A percentile compares a stretch with the other conserved stretches of the same genome.
Conservation (phyloP, 345 rosid species). For the Triadica sebifera region DNA sequence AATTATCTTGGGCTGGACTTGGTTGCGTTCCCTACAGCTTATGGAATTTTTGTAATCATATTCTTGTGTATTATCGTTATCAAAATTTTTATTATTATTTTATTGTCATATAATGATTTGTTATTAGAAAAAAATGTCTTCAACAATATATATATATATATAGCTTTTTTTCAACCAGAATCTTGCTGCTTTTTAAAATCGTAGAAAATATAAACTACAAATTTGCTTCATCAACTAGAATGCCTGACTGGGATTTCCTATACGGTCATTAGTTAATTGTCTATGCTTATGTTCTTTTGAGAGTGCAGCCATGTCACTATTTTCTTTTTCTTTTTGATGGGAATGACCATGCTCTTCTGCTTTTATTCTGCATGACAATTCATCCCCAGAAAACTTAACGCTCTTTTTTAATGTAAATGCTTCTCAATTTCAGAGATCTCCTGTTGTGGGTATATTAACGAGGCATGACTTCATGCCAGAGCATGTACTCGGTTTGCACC, state of each 20-base stretch:
- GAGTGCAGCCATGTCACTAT: not conserved
- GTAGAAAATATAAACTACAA: not conserved
- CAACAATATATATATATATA: too few species aligned
- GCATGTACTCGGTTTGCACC: conserved; percentile 73
- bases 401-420: not conserved
- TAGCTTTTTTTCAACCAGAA: not conserved
- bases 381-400: not conserved
- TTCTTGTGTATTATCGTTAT: too few species aligned
- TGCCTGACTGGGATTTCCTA: not conserved
- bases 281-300: not conserved
- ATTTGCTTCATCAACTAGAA: not conserved
- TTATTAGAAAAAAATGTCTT: too few species aligned
- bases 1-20: too few species aligned
- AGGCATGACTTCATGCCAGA: conserved; percentile 95
- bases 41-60: too few species aligned
- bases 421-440: conserved; percentile 55
- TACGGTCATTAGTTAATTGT: not conserved
- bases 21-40: too few species aligned
- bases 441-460: conserved; percentile 79
- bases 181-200: not conserved
- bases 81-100: too few species aligned
- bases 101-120: too few species aligned
- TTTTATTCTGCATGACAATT: not conserved
- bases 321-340: not conserved
- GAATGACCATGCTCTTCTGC: not conserved